Evolutionary conservation across 805 yeast genomes (phyloP), one percentile per base, ranked within the genome.

Genomic region (Wickerhamomyces sydowiorum): DNA sequence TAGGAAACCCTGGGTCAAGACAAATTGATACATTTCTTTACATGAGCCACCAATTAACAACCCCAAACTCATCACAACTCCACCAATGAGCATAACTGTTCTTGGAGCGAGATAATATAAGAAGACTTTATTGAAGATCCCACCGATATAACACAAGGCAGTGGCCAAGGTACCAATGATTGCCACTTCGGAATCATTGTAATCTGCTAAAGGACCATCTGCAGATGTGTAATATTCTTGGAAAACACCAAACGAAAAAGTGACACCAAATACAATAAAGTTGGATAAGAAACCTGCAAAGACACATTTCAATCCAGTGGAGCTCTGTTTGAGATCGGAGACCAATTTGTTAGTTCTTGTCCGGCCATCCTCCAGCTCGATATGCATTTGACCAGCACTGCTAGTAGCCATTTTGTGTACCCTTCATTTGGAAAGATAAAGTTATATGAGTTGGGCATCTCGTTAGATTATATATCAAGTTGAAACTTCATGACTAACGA

Each of bases 211-310:
- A 4, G 70, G 69, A 2, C 69, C 69, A 27, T 5, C 17, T 28
- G 14, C 9, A 3, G 64, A 48, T 1, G 56, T 47, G 36, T 65
- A 65, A 45, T 47, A 65, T 21, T 65, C 67, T 38, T 66, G 69
- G 39, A 59, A 66, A 7, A 66, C 62, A 44, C 70, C 70, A 41
- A 56, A 66, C 1, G 68, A 54, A 46, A 65, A 65, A 7, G 60
- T 53, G 10, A 64, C 53, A 1, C 70, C 70, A 45, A 66, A 64
- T 3, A 65, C 65, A 43, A 60, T 50, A 43, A 62, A 65, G 37
- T 63, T 62, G 30, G 52, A 49, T 2, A 50, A 23, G 36, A 50
- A 53, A 2, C 56, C 57, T 1, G 56, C 51, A n/a, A 50, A 12
- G 2, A 50, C 43, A 7, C 14, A n/a, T 28, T 28, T 7, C 5